phyloP scores from a whole-genome alignment of 495 filamentous ascomycete genomes.

The Terfezia claveryi region DNA sequence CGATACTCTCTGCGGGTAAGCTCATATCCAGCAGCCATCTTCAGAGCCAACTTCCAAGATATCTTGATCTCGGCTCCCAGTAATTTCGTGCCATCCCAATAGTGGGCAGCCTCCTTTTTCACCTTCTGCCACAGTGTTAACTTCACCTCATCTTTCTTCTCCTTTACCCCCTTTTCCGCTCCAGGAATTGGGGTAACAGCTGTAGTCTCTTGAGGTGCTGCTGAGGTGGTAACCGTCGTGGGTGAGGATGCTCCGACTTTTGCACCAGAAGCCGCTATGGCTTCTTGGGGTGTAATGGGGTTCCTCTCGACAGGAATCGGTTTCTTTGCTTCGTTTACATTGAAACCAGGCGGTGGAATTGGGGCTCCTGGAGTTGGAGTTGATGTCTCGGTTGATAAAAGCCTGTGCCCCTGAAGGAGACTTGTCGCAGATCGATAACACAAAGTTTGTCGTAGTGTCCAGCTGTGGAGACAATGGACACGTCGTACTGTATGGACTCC shows the following conservation, averaged over 20 bases:
- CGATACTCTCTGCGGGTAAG: conserved; percentile 79
- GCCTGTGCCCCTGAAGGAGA: not conserved
- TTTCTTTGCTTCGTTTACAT: conserved; percentile 73
- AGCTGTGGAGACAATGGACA: not conserved
- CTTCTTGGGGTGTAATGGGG: conserved; percentile 13
- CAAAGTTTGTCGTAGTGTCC: not conserved
- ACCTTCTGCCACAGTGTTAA: conserved; percentile 76
- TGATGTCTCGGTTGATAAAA: not conserved
- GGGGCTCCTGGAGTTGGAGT: not conserved
- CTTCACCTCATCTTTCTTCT: conserved; percentile 66
- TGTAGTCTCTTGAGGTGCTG: conserved; percentile 19
- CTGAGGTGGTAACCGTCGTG: conserved; percentile 10
- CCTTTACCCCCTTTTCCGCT: conserved; percentile 30
- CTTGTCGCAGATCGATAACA: not conserved
- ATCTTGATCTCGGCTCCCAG: conserved; percentile 83
- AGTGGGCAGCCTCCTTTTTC: conserved; percentile 78
- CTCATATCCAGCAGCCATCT: conserved; percentile 97
- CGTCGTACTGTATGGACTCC: not conserved
- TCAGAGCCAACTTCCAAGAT: conserved; percentile 68
- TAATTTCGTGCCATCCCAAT: conserved; percentile 99
- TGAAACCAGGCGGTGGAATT: conserved; percentile 75
- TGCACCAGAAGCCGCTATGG: conserved; percentile 19
- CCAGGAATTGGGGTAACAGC: conserved; percentile 25
- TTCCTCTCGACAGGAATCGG: conserved; percentile 37
- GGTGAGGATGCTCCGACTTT: not conserved